Evolutionary conservation across 176 grass and related monocot genomes (phyloP), one percentile per base, ranked within the genome.

Genomic region (Typha latifolia): DNA sequence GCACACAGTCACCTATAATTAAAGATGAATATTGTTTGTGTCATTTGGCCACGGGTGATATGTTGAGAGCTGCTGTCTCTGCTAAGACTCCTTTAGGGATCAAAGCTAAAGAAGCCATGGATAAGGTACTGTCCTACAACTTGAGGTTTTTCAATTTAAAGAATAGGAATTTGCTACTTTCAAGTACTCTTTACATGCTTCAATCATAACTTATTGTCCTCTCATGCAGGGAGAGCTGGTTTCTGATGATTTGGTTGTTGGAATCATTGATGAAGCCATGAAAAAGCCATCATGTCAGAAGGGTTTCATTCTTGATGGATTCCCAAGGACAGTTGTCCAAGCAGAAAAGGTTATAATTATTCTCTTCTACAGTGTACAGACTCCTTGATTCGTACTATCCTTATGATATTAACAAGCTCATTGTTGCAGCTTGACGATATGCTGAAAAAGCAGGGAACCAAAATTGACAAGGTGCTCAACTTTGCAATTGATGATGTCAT

Each of bases 221-320:
- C 49, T 66, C 88, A 12, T 43, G 7, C 57, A 97, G 89, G 94
- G 94, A 68, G 94, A 92, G 53, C 88, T 97, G 77, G 94, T 97
- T 48, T 89, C 94, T 2, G 94, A 97, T 70, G 81, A 84, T 66
- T 88, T 97, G 74, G 94, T 97, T 80, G 89, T 97, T 78, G 89
- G 85, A 37, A 89, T 97, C 72, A 97, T 97, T 68, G 89, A 97
- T 66, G 94, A 97, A 89, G 94, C 94, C 12, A 92, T 97, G 50
- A 97, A 97, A 69, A 97, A 82, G 71, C 83, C 94, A 66, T 97
- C 94, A 62, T 97, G 94, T 77, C 85, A 97, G 27, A 97, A 97
- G 72, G 94, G 94, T 74, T 97, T 97, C 81, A 97, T 97, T 79
- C 94, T 97, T 76, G 94, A 97, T 55, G 88, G 94, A 27, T 97